Base-by-base conservation (phyloP, 2,329 filamentous ascomycete species). In the Pseudogymnoascus sp. region DNA sequence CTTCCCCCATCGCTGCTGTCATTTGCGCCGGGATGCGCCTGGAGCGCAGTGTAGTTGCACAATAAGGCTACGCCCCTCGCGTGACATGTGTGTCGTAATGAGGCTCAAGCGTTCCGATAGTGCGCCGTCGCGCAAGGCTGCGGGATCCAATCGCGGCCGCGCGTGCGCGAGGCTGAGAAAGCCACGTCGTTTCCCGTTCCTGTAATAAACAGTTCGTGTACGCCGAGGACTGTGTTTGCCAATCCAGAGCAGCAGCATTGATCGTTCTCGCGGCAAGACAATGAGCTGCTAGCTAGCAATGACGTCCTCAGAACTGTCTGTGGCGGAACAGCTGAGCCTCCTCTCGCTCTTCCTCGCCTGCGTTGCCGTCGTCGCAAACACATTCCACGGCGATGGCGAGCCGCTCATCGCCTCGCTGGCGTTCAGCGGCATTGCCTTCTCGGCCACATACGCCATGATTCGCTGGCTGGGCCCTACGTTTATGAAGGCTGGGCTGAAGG, bases 401-500 rank as follows among this genome's bases (percentile, higher is more conserved):
- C 92, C 94, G 35, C 81, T 99, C 67, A 80, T 95, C 66, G 92
- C 91, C 8, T 96, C 90, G 0, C 77, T 96, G 60, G 90, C 92
- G 13, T 87, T 97, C 67, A 94, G 90, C 69, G 83, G 87, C 19
- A 78, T 96, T 65, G 91, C 89, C 34, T 99, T 96, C 71, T 79
- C 86, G 3, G 83, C 87, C 55, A 85, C 85, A 62, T 97, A 89
- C 73, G 84, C 89, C 68, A 83, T 96, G 76, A 92, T 97, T 73
- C 81, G 88, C 77, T 97, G 92, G 92, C 86, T 96, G 5, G 92
- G 92, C 1, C 85, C 89, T 60, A 86, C 88, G 1, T 97, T 99
- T 72, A 86, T 96, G 71, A 85, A 82, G 66, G 89, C 89, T 35
- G 94, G 92, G 13, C 82, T 96, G 70, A 94, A 92, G 71, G 94